Base-by-base conservation (phyloP, 192 early-diverging fungal species). In the Coemansia sp. region DNA sequence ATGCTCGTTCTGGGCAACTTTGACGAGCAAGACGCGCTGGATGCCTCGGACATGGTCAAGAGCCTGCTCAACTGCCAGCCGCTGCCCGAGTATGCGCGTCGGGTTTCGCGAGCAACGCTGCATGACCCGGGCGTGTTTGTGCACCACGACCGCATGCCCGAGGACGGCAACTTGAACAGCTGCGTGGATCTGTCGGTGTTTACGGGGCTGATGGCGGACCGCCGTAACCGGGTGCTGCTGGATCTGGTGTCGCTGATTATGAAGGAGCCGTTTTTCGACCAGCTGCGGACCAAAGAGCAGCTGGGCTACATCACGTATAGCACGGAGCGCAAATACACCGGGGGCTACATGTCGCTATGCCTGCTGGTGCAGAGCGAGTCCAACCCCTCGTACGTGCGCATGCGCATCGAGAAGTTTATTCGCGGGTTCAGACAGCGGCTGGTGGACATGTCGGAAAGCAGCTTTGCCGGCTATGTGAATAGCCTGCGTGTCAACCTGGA, bases 1-100 rank as follows among this genome's bases (percentile, higher is more conserved):
- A 88, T 86, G 35, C 79, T 94, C n/a, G 86, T 91, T 6, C 87
- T 90, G 61, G 96, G 96, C 48, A 98, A 98, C 65, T 73, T 91
- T 52, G 54, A 77, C 20, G 80, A 78, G n/a, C 65, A 80, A 6
- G 85, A 92, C 18, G 89, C 90, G 1, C 62, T 88, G 41, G 71
- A 59, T 5, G 80, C 88, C 21, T 80, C 82, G 1, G 62, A 79
- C 2, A 85, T 81, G 21, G 78, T 89, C n/a, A 67, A 84, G 15
- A 54, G 79, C 10, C 70, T 76, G n/a, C 65, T 94, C 59, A 56
- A 68, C 20, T 80, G 84, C 15, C 84, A 81, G 57, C 33, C 85
- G 4, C 43, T 92, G 51, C 81, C 86, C 6, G 70, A 63, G 14
- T 68, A 72, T 20, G 78, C 68, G 21, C 50, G 67, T 12, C 67